phyloP scores from a whole-genome alignment of 805 yeast genomes.

The Clavispora vitiphila region DNA sequence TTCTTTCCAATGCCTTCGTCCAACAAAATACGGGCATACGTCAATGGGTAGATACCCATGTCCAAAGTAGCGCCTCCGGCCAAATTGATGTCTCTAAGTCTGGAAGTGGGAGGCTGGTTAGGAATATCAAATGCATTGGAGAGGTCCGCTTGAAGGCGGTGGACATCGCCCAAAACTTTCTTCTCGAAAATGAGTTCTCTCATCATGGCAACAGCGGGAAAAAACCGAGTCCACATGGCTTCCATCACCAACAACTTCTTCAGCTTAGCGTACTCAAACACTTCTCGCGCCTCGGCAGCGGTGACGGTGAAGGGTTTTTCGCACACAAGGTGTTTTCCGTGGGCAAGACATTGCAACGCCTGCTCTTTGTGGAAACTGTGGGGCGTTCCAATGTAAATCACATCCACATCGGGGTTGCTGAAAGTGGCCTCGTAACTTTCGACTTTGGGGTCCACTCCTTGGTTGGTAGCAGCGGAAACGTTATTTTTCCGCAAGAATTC shows the following conservation, averaged over 20 bases:
- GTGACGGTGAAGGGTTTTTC: slow-evolving; percentile 54
- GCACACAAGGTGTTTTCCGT: slow-evolving; percentile 48
- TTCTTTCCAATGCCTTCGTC: slow-evolving; percentile 29
- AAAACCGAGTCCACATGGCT: slow-evolving; percentile 54
- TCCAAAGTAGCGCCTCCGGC: slow-evolving; percentile 59
- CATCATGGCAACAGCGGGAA: slow-evolving; percentile 40
- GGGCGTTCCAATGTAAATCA: slow-evolving; percentile 53
- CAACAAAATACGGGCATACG: slow-evolving; percentile 39
- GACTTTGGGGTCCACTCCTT: slow-evolving; percentile 19
- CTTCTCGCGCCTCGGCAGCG: slow-evolving; percentile 36
- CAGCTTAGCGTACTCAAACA: slow-evolving; percentile 39
- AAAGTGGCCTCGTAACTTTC: slow-evolving; percentile 42
- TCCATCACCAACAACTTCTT: slow-evolving; percentile 50
- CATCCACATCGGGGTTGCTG: slow-evolving; percentile 38
- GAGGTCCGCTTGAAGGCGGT: slow-evolving; percentile 41
- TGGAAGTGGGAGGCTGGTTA: slow-evolving; percentile 18
- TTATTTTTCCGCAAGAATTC: slow-evolving; percentile 22
- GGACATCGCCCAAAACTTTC: slow-evolving; percentile 42
- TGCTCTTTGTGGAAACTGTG: slow-evolving; percentile 48
- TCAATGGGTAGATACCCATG: slow-evolving; percentile 49
- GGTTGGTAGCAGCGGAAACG: slow-evolving; percentile 17
- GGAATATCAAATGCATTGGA: slow-evolving; percentile 27
- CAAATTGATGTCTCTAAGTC: slow-evolving; percentile 40
- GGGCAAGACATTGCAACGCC: slow-evolving; percentile 36
- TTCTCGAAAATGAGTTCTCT: slow-evolving; percentile 34